Evolutionary conservation across 1,284 basidiomycete genomes (phyloP).

Genomic region (Ceratobasidium theobromae): DNA sequence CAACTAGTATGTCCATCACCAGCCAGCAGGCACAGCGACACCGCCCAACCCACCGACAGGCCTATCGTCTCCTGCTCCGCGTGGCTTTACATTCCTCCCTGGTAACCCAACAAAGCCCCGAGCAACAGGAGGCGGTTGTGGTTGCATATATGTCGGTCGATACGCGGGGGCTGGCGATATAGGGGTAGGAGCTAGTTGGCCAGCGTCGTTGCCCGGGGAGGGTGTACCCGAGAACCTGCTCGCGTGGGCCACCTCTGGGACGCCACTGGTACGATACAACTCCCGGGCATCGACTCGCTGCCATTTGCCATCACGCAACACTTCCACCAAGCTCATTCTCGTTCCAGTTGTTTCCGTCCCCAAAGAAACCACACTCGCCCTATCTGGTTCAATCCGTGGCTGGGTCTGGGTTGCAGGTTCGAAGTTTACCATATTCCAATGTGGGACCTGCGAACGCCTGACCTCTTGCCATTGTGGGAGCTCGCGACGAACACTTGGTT

Average conservation of each 20-base stretch:
- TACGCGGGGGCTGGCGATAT: too few species aligned
- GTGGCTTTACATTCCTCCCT: constrained; percentile 9
- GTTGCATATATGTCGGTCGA: neutral
- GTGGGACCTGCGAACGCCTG: constrained; percentile 10
- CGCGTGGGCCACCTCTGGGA: constrained; percentile 1
- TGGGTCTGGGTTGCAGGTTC: neutral
- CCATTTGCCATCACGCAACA: constrained; percentile 15
- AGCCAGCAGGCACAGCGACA: constrained; percentile 7
- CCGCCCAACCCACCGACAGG: constrained; percentile 2
- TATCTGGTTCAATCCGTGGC: neutral
- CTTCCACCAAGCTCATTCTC: neutral
- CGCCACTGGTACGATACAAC: neutral
- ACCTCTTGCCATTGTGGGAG: constrained; percentile 21
- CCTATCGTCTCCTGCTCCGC: neutral
- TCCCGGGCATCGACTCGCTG: constrained; percentile 7
- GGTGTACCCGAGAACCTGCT: constrained; percentile 24
- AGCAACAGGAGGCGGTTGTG: neutral
- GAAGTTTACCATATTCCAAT: too few species aligned
- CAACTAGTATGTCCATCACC: too few species aligned
- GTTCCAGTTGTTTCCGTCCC: neutral
- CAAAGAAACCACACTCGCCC: neutral
- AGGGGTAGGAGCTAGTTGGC: neutral
- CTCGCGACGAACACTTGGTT: neutral
- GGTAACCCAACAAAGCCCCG: constrained; percentile 8
- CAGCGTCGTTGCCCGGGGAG: neutral